Base-by-base conservation (phyloP, 2,329 filamentous ascomycete species). In the Colletotrichum chrysophilum region DNA sequence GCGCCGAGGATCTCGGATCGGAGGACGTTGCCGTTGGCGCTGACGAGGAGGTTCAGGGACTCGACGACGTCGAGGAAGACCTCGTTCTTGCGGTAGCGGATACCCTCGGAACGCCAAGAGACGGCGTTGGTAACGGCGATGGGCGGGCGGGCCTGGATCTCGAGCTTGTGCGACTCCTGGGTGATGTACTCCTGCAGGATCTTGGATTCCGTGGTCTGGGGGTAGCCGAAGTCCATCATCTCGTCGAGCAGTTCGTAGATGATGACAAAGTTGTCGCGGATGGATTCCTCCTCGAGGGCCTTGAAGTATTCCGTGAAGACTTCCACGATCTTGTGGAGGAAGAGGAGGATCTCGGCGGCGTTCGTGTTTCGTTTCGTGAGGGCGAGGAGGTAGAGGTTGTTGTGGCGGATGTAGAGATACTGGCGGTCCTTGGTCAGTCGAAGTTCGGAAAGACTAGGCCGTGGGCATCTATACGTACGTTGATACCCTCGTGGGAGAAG, bases 141-240 rank as follows among this genome's bases (percentile, higher is more conserved):
- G 32, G 97, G 97, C 55, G 97, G 96, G 12, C 97, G 93, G 38
- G 97, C 96, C 87, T 98, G 96, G 74, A 98, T 93, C 85, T 99
- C 97, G 76, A 99, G 92, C 87, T 98, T 98, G 89, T 99, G 97
- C 70, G 96, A 98, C 87, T 99, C 97, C 86, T 99, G 97, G 55
- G 97, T 99, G 84, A 99, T 99, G 88, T 98, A 98, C 88, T 99
- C 97, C 86, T 99, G 97, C 76, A 99, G 88, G 84, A 99, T 99
- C 91, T 99, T 99, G 85, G 93, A 95, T 86, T 99, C 97, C 79
- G 97, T 99, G 12, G 97, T 99, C 86, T 99, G 97, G 7, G 97
- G 97, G 85, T 99, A 98, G 78, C 97, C 97, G 89, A 99, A 99
- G 87, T 99, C 97, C 97, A 99, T 99, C 97, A 99, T 99, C 89